Evolutionary conservation across 2,329 filamentous ascomycete species (phyloP).

Genomic region (Didymella keratinophila): DNA sequence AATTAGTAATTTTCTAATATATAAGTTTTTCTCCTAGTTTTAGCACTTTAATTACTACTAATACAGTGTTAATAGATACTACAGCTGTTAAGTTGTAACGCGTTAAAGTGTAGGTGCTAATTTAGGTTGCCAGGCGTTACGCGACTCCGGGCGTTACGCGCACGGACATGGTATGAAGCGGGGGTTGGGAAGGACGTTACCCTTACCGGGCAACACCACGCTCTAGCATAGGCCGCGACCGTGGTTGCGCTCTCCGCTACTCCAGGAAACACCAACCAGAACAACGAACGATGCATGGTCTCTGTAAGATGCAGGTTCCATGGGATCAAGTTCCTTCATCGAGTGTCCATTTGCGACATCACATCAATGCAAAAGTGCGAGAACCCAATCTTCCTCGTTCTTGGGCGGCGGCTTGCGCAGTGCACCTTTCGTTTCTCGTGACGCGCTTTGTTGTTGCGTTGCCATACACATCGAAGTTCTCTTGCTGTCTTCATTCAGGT

Average conservation of each 20-base stretch:
- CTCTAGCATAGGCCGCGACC: neutral
- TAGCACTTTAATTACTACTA: no score
- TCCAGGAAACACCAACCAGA: neutral
- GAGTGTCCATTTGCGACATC: neutral
- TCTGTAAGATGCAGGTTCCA: neutral
- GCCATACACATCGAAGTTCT: neutral
- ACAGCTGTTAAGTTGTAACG: no score
- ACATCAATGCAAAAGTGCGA: neutral
- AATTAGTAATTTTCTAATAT: no score
- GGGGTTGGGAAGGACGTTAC: neutral
- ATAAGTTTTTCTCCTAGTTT: no score
- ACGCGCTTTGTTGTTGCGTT: neutral
- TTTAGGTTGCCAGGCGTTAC: no score
- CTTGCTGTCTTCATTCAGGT: neutral
- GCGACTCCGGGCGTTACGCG: no score
- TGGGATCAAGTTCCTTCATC: neutral
- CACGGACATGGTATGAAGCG: no score
- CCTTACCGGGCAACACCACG: neutral
- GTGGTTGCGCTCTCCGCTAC: neutral
- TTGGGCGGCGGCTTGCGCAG: neutral
- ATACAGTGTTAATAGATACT: no score
- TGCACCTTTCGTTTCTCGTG: neutral
- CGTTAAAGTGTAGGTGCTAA: no score
- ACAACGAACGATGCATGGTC: slow-evolving; percentile 16
- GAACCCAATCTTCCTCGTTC: neutral